A percentile compares a stretch with the other conserved stretches of the same genome.
Evolutionary conservation across 2,329 filamentous ascomycete species (phyloP).

Genomic region (Chaetomiaceae sp.): DNA sequence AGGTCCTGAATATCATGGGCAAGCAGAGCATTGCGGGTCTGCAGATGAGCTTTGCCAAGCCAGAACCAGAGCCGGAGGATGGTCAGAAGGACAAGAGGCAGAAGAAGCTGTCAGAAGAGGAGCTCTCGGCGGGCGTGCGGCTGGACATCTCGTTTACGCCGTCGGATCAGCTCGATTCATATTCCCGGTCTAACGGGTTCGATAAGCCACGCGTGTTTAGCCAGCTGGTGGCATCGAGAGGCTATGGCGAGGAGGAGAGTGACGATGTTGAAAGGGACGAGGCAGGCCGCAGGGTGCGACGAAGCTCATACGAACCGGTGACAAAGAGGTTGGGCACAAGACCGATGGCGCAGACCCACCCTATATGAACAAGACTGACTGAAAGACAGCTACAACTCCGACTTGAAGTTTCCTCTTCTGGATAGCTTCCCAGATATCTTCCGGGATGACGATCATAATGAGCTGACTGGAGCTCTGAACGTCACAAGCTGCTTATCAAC

Average conservation of each 20-base stretch:
- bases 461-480: constrained; percentile 40
- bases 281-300: constrained; percentile 24
- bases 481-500: constrained; percentile 64
- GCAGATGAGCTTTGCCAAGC: constrained; percentile 56
- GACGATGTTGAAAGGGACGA: constrained; percentile 28
- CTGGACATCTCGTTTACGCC: constrained; percentile 41
- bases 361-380: not conserved
- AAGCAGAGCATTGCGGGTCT: constrained; percentile 74
- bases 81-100: constrained; percentile 30
- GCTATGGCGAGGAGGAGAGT: constrained; percentile 30
- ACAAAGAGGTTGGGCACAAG: constrained; percentile 24
- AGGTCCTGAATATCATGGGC: constrained; percentile 68
- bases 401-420: constrained; percentile 68
- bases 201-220: constrained; percentile 39
- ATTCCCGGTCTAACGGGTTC: constrained; percentile 21
- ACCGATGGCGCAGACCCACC: no score
- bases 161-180: constrained; percentile 35
- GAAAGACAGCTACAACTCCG: constrained; percentile 43
- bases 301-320: constrained; percentile 28
- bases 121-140: constrained; percentile 30
- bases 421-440: constrained; percentile 83
- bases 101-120: constrained; percentile 30
- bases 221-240: constrained; percentile 36
- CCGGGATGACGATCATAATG: constrained; percentile 36
- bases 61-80: constrained; percentile 29